Percentiles rank a stretch among this genome's conserved stretches.
Evolutionary conservation across 345 rosid genomes (phyloP).

Genomic region (Xanthoceras sorbifolium): DNA sequence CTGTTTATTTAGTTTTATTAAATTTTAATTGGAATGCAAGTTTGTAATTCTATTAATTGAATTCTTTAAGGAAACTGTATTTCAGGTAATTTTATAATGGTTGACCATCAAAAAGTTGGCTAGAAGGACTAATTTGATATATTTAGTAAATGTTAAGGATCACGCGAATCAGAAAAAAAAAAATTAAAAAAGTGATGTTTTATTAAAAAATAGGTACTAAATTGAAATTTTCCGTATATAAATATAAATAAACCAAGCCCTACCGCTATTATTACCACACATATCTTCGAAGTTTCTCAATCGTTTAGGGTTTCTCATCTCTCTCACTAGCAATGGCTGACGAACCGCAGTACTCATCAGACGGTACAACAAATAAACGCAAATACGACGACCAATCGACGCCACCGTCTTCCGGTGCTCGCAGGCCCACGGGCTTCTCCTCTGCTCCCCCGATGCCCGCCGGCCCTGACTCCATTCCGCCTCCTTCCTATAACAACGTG

Average conservation of each 20-base stretch:
- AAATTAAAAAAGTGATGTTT: too few relatives aligned
- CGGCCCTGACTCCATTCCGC: constrained; percentile 39
- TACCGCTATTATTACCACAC: background rate
- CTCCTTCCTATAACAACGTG: constrained; percentile 70
- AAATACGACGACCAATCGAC: constrained; percentile 82
- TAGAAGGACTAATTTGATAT: too few relatives aligned
- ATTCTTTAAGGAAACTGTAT: too few relatives aligned
- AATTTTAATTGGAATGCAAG: too few relatives aligned
- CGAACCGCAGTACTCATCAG: constrained; percentile 87
- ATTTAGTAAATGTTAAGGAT: too few relatives aligned
- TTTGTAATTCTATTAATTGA: too few relatives aligned
- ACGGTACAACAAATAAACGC: constrained; percentile 59
- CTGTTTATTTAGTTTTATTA: too few relatives aligned
- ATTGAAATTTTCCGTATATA: too few relatives aligned
- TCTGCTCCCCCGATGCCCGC: constrained; percentile 52
- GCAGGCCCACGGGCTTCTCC: constrained; percentile 89
- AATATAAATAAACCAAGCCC: background rate
- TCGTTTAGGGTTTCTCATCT: constrained; percentile 62
- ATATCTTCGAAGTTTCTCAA: background rate
- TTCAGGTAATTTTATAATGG: too few relatives aligned
- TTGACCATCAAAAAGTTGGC: too few relatives aligned
- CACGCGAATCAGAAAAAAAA: background rate
- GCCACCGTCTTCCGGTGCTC: constrained; percentile 45
- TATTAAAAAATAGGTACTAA: too few relatives aligned
- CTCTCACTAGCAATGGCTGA: constrained; percentile 64